Conservation (phyloP, 1,139 yeast species). For the Candida pseudoviswanathii region DNA sequence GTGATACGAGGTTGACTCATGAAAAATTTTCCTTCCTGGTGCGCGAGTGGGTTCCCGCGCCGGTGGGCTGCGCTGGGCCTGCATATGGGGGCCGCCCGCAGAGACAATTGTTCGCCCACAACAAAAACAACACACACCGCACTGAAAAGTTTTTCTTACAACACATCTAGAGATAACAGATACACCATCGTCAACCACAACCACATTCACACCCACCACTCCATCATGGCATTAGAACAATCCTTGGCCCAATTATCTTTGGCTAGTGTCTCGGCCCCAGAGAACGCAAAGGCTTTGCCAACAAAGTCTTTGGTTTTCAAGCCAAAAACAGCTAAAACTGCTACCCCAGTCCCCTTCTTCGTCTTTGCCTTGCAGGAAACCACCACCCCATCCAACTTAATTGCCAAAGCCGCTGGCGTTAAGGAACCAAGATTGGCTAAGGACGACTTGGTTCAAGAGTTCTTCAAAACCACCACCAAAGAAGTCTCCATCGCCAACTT, state of each 20-base stretch:
- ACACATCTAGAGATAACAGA: conserved; percentile 2
- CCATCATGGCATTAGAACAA: conserved; percentile 61
- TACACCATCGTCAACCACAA: not conserved
- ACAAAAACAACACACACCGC: not conserved
- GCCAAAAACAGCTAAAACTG: conserved; percentile 87
- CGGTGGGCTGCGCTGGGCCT: too few relatives aligned
- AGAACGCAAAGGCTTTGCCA: conserved; percentile 42
- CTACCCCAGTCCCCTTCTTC: conserved; percentile 78
- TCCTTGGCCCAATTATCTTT: conserved; percentile 60
- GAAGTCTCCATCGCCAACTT: conserved; percentile 68
- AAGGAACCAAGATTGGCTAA: conserved; percentile 90
- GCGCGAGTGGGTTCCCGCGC: too few relatives aligned
- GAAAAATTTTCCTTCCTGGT: too few relatives aligned
- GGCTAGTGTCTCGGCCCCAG: conserved; percentile 42
- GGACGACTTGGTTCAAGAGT: conserved; percentile 71
- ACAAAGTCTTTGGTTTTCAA: conserved; percentile 84
- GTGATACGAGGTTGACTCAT: conserved; percentile 3
- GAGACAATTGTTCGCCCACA: too few relatives aligned
- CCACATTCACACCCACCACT: too few relatives aligned
- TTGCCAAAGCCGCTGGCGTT: conserved; percentile 69
- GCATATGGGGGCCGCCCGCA: too few relatives aligned
- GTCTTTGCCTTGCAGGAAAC: conserved; percentile 77
- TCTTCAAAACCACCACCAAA: conserved; percentile 65
- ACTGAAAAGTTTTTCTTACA: conserved; percentile 6
- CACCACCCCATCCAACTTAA: conserved; percentile 63